Evolutionary conservation across 2,329 filamentous ascomycete genomes (phyloP).

Genomic region (Colletotrichum godetiae): DNA sequence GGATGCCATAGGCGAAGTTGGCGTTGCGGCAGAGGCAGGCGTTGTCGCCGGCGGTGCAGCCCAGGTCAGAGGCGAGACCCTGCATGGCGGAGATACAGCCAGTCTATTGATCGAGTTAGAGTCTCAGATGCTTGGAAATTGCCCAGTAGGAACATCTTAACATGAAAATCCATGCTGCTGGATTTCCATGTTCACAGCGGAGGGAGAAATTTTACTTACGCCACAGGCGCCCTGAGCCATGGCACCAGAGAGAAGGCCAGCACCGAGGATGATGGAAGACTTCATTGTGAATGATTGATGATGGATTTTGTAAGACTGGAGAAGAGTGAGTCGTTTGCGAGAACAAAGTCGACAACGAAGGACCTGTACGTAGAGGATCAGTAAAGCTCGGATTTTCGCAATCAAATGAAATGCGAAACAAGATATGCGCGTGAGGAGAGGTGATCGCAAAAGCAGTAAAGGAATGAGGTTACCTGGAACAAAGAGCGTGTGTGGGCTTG

Average conservation of each 20-base stretch:
- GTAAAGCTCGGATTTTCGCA: not conserved
- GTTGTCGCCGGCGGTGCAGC: slow-evolving; percentile 55
- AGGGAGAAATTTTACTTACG: slow-evolving; percentile 54
- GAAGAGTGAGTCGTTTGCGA: slow-evolving; percentile 9
- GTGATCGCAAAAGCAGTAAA: not conserved
- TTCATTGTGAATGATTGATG: slow-evolving; percentile 30
- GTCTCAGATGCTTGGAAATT: not conserved
- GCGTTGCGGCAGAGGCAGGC: slow-evolving; percentile 59
- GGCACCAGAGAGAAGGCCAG: slow-evolving; percentile 51
- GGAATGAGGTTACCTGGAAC: slow-evolving; percentile 3
- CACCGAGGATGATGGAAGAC: slow-evolving; percentile 22
- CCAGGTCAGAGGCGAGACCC: slow-evolving; percentile 52
- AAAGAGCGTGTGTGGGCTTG: slow-evolving; percentile 1
- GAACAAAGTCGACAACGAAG: not conserved
- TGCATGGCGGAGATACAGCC: slow-evolving; percentile 52
- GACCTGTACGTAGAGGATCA: slow-evolving; percentile 10
- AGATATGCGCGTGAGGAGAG: not conserved
- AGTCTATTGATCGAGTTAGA: slow-evolving; percentile 18
- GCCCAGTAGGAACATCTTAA: not conserved
- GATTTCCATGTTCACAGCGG: not conserved
- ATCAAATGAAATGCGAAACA: not conserved
- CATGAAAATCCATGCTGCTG: not conserved
- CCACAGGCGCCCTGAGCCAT: slow-evolving; percentile 57
- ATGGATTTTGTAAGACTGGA: slow-evolving; percentile 7
- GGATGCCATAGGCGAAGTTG: slow-evolving; percentile 61